Evolutionary conservation across 1,284 basidiomycete genomes (phyloP).

Genomic region (Sparassis latifolia): DNA sequence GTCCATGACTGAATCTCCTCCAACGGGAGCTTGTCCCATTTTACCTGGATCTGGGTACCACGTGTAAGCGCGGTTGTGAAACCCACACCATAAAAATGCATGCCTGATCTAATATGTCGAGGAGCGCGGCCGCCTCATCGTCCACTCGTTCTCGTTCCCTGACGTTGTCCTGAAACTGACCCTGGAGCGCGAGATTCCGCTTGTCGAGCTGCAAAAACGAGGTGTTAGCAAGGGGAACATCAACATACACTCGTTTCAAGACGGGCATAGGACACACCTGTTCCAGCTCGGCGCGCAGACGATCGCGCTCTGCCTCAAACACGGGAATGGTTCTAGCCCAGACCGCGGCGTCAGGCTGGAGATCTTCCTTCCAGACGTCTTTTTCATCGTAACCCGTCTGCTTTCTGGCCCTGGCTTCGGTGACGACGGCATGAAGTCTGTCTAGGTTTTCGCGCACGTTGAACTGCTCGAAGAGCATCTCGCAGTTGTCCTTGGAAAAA

Average conservation of each 20-base stretch:
- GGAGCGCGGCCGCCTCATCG: constrained; percentile 34
- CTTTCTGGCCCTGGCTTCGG: constrained; percentile 62
- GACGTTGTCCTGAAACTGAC: constrained; percentile 43
- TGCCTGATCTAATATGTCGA: constrained; percentile 54
- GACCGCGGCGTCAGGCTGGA: constrained; percentile 54
- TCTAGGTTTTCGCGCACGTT: constrained; percentile 63
- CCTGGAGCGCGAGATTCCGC: constrained; percentile 43
- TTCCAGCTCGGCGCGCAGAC: constrained; percentile 42
- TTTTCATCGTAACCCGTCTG: constrained; percentile 34
- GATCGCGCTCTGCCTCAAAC: constrained; percentile 46
- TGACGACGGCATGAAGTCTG: constrained; percentile 58
- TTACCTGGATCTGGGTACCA: constrained; percentile 37
- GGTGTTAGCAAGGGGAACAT: not conserved
- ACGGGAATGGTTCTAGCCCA: constrained; percentile 55
- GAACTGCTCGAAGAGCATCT: constrained; percentile 58
- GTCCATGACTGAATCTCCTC: constrained; percentile 62
- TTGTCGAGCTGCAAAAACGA: constrained; percentile 41
- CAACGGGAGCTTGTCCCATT: constrained; percentile 50
- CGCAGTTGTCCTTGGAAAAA: constrained; percentile 29
- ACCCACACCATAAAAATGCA: constrained; percentile 10
- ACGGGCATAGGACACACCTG: constrained; percentile 31
- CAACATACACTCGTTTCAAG: not conserved
- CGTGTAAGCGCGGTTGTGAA: constrained; percentile 2
- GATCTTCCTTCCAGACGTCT: constrained; percentile 57
- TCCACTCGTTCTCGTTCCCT: constrained; percentile 41